phyloP scores from a whole-genome alignment of 352 stramenopile species.

The Pythium grandisporangium region DNA sequence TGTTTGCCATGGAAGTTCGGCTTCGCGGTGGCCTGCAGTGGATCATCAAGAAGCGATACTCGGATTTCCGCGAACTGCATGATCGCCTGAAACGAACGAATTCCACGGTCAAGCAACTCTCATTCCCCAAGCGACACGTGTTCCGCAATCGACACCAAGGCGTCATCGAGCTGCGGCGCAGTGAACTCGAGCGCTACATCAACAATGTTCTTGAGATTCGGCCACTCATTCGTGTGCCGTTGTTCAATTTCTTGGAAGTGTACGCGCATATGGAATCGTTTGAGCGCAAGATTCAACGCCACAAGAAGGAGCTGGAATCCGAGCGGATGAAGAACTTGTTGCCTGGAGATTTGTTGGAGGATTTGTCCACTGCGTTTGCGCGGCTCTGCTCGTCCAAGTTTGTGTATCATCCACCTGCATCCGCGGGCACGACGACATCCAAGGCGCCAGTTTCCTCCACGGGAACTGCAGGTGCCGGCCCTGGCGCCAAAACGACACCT shows the following conservation, averaged over 20 bases:
- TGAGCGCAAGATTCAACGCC: slow-evolving; percentile 71
- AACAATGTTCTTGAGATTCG: slow-evolving; percentile 79
- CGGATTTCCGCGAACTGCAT: slow-evolving; percentile 82
- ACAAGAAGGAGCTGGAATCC: slow-evolving; percentile 84
- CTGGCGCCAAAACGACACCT: too few species aligned
- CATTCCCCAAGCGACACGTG: slow-evolving; percentile 82
- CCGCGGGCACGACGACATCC: slow-evolving; percentile 13
- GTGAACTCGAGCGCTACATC: slow-evolving; percentile 83
- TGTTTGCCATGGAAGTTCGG: slow-evolving; percentile 74
- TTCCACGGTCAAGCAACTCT: slow-evolving; percentile 62
- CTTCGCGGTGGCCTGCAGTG: slow-evolving; percentile 76
- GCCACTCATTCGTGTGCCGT: slow-evolving; percentile 66
- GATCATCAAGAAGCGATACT: slow-evolving; percentile 87
- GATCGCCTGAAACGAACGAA: slow-evolving; percentile 77
- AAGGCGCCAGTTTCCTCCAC: slow-evolving; percentile 1
- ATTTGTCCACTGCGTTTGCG: slow-evolving; percentile 72
- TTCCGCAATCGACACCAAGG: slow-evolving; percentile 79
- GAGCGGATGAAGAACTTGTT: slow-evolving; percentile 85
- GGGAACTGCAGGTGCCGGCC: slow-evolving; percentile 1
- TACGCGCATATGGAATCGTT: slow-evolving; percentile 85
- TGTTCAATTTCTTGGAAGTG: slow-evolving; percentile 87
- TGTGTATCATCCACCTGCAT: slow-evolving; percentile 51
- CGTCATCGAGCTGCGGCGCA: slow-evolving; percentile 80
- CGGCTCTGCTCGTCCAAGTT: slow-evolving; percentile 79
- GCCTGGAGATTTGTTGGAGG: slow-evolving; percentile 39